Evolutionary conservation across 768 basidiomycete genomes (phyloP), one percentile per base, ranked within the genome.

Genomic region (Leccinum obscurum): DNA sequence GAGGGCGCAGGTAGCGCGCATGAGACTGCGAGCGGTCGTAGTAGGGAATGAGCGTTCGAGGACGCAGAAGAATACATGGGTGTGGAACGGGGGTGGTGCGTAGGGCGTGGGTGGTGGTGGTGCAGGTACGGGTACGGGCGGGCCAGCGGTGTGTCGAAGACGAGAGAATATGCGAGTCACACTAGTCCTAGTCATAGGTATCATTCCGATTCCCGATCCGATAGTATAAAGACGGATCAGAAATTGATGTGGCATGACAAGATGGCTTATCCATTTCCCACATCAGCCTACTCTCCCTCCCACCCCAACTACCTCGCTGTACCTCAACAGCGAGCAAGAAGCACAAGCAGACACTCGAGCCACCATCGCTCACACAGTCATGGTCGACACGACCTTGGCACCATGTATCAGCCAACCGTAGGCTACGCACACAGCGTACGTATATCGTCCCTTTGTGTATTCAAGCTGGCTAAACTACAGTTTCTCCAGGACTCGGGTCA

Each of bases 1-100:
- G 64, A 92, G 75, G 0, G 90, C 92, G 37, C 90, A 79, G 11
- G 89, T 92, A 2, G 91, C 92, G 3, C 88, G 85, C 92, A 93
- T 94, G 56, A 94, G 82, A 68, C 85, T 86, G 44, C 84, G 83
- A 13, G 92, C 91, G 1, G 88, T 87, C 3, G 83, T 81, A 0
- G 86, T 85, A 0, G 91, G 84, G 68, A 94, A 93, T 0, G 86
- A 85, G 72, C 81, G 83, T 65, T 92, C 89, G 51, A 94, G 77
- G 1, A 81, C 86, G 24, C 70, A 68, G 63, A 92, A 88, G 77
- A 94, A 93, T 3, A 81, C 77, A 73, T 94, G 88, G 2, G 92
- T 94, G 67, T 94, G 82, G 70, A 94, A 94, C 0, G 92, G 92
- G 8, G 92, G 91, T 35, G 80, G 82, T 15, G 83, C 72, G 70